phyloP scores from a whole-genome alignment of 1,284 basidiomycete species.

The Bjerkandera adusta region DNA sequence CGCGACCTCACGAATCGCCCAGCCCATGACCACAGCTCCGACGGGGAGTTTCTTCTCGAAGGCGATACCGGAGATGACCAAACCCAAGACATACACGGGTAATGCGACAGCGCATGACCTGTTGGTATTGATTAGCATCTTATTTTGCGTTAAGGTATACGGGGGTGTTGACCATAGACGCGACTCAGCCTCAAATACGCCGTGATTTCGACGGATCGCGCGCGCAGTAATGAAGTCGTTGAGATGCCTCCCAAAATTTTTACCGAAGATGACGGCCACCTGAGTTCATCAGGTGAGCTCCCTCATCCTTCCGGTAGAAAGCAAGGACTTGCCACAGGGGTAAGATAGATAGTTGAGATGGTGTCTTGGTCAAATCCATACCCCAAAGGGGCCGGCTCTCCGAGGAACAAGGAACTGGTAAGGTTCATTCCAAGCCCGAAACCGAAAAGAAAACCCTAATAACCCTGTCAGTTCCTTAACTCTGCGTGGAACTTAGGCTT shows the following conservation, averaged over 20 bases:
- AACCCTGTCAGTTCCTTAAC: neutral
- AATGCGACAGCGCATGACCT: constrained; percentile 64
- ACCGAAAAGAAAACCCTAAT: neutral
- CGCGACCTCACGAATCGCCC: constrained; percentile 60
- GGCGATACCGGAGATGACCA: constrained; percentile 56
- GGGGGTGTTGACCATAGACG: constrained; percentile 61
- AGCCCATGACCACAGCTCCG: constrained; percentile 59
- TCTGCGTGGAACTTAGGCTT: neutral
- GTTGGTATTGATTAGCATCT: neutral
- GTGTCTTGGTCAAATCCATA: constrained; percentile 54
- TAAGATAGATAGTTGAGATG: constrained; percentile 57
- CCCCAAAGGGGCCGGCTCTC: constrained; percentile 52
- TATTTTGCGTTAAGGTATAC: neutral
- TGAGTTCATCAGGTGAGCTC: constrained; percentile 22
- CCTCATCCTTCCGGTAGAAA: too few species aligned
- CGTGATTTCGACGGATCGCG: constrained; percentile 56
- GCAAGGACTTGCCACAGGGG: constrained; percentile 51
- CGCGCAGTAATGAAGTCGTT: constrained; percentile 66
- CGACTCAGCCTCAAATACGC: constrained; percentile 70
- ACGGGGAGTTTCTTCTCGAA: constrained; percentile 56
- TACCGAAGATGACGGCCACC: constrained; percentile 66
- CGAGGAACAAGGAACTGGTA: constrained; percentile 72
- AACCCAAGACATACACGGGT: constrained; percentile 61
- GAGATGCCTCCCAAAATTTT: constrained; percentile 60
- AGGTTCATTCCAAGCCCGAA: constrained; percentile 74